Percentiles rank a stretch among this genome's conserved stretches.
Conservation (phyloP, 352 stramenopile species). For the Thraustochytrium aureum region DNA sequence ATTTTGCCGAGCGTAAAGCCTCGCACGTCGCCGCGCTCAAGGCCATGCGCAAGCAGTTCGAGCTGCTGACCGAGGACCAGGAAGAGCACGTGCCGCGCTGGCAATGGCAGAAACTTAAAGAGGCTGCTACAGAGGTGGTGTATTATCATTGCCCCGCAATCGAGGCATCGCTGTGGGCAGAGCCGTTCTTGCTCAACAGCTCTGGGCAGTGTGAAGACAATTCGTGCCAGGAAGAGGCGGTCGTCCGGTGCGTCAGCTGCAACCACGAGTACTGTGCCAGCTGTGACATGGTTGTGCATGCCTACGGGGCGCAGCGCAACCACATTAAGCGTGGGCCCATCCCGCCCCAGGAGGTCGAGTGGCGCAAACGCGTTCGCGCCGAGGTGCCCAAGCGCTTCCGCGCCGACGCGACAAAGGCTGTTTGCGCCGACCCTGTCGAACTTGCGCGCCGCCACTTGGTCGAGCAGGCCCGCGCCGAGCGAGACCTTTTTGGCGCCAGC, state of each 20-base stretch:
- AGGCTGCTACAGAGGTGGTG: not conserved
- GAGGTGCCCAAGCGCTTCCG: conserved; percentile 6
- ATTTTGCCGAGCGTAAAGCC: conserved; percentile 14
- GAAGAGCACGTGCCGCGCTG: conserved; percentile 10
- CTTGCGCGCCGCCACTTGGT: conserved; percentile 15
- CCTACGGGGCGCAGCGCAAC: conserved; percentile 24
- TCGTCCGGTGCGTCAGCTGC: conserved; percentile 11
- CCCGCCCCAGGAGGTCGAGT: conserved; percentile 19
- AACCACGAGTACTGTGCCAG: conserved; percentile 40
- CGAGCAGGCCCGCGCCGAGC: conserved; percentile 16
- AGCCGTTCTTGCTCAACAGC: conserved; percentile 34
- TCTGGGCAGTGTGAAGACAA: conserved; percentile 22
- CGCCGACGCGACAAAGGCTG: not conserved
- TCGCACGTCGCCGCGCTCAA: not conserved
- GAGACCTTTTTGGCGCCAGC: too few species aligned
- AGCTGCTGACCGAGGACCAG: conserved; percentile 2
- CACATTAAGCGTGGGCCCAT: not conserved
- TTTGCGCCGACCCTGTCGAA: conserved; percentile 23
- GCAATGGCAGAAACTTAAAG: conserved; percentile 47
- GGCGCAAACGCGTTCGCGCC: not conserved
- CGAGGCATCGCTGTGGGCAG: conserved; percentile 30
- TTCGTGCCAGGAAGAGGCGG: conserved; percentile 13
- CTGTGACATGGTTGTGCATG: conserved; percentile 27
- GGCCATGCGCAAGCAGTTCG: not conserved
- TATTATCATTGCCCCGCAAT: conserved; percentile 48